phyloP scores from a whole-genome alignment of 257 asterid species.

The Capsicum baccatum region DNA sequence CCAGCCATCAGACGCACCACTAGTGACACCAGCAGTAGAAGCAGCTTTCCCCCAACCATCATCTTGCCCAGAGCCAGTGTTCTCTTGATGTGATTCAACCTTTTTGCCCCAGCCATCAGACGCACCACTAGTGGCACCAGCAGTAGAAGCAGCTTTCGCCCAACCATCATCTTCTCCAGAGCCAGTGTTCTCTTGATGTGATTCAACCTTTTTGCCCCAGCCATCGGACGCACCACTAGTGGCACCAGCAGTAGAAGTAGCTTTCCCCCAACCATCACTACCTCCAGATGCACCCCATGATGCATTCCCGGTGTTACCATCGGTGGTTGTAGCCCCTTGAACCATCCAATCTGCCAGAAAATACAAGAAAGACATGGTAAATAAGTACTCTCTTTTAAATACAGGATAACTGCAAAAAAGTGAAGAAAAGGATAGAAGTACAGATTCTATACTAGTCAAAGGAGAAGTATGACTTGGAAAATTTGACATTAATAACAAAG shows the following conservation, averaged over 20 bases:
- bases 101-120: no score
- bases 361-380: background rate
- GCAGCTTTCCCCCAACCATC: no score
- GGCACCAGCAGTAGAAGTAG: constrained; percentile 37
- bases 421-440: background rate
- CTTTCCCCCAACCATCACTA: constrained; percentile 44
- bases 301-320: constrained; percentile 28
- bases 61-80: constrained; percentile 16
- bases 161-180: no score
- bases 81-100: constrained; percentile 32
- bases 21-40: no score
- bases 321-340: constrained; percentile 27
- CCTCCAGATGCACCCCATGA: constrained; percentile 77
- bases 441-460: background rate
- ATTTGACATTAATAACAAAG: background rate
- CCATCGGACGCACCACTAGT: constrained; percentile 38
- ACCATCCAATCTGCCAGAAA: constrained; percentile 30
- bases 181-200: constrained; percentile 38
- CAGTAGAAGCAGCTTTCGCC: no score
- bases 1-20: no score
- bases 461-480: background rate
- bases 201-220: constrained; percentile 59
- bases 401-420: background rate
- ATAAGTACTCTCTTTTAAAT: background rate
- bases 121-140: no score